Conservation (phyloP, 179 eudicot genomes). For the Spinacia oleracea region DNA sequence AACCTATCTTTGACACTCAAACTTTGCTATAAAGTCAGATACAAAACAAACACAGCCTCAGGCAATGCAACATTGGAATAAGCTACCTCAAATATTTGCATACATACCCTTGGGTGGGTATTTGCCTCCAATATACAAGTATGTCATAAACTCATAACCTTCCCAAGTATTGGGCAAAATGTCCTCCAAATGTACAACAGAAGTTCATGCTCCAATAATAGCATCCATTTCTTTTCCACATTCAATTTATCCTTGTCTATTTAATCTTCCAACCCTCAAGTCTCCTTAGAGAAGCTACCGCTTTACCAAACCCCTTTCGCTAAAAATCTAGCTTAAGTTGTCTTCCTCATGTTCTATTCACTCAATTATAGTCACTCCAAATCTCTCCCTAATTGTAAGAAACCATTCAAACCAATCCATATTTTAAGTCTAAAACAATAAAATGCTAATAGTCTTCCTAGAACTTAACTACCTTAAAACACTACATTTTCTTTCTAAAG, state of each 20-base stretch:
- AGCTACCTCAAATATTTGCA: neutral
- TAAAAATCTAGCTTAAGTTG: no score
- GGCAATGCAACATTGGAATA: neutral
- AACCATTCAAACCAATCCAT: no score
- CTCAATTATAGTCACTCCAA: neutral
- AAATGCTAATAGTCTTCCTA: no score
- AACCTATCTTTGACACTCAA: neutral
- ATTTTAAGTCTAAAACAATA: no score
- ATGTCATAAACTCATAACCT: neutral
- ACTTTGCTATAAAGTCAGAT: neutral
- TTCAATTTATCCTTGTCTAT: neutral
- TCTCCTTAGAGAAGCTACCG: neutral
- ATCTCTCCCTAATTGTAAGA: neutral
- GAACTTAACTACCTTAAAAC: no score
- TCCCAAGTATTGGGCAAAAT: neutral
- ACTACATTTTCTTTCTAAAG: neutral
- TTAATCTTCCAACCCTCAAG: neutral
- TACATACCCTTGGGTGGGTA: no score
- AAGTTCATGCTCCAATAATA: neutral
- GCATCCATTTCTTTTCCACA: neutral
- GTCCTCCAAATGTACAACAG: neutral
- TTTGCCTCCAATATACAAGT: no score
- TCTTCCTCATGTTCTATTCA: no score
- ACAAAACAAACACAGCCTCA: neutral
- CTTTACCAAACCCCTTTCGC: neutral